Evolutionary conservation across 2,329 filamentous ascomycete genomes (phyloP).

Genomic region (Botrytis fragariae): DNA sequence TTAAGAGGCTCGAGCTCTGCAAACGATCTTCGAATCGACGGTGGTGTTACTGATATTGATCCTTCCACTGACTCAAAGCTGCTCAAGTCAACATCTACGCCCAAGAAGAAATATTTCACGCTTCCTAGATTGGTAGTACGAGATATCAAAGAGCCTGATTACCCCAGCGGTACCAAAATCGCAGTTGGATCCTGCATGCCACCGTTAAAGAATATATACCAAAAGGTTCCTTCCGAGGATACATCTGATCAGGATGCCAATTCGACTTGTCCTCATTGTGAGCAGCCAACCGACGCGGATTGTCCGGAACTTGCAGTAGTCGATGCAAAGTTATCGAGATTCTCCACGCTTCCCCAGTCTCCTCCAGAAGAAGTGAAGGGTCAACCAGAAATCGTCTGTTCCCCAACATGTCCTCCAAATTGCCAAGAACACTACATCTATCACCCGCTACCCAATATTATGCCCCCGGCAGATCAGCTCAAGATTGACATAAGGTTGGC

Average conservation of each 20-base stretch:
- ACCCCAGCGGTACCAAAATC: constrained; percentile 1
- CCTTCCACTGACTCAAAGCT: constrained; percentile 4
- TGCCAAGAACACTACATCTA: constrained; percentile 17
- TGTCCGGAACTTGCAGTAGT: not conserved
- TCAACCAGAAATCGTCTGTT: constrained; percentile 14
- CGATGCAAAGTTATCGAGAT: constrained; percentile 7
- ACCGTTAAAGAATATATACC: not conserved
- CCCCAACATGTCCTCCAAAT: constrained; percentile 17
- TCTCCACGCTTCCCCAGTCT: constrained; percentile 18
- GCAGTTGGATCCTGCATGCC: constrained; percentile 16
- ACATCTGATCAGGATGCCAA: constrained; percentile 28
- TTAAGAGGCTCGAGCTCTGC: constrained; percentile 26
- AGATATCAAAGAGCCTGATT: constrained; percentile 24
- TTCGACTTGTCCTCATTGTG: constrained; percentile 15
- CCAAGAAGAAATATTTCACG: constrained; percentile 26
- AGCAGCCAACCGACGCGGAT: not conserved
- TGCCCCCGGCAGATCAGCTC: not conserved
- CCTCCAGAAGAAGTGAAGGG: constrained; percentile 5
- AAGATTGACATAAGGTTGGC: constrained; percentile 9
- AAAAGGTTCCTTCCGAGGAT: constrained; percentile 27
- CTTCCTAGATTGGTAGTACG: constrained; percentile 31
- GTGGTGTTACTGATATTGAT: constrained; percentile 4
- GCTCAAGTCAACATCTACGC: not conserved
- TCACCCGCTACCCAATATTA: not conserved
- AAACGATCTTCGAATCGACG: constrained; percentile 21